A percentile compares a stretch with the other conserved stretches of the same genome.
Conservation (phyloP, 495 filamentous ascomycete genomes). For the Halenospora varia region DNA sequence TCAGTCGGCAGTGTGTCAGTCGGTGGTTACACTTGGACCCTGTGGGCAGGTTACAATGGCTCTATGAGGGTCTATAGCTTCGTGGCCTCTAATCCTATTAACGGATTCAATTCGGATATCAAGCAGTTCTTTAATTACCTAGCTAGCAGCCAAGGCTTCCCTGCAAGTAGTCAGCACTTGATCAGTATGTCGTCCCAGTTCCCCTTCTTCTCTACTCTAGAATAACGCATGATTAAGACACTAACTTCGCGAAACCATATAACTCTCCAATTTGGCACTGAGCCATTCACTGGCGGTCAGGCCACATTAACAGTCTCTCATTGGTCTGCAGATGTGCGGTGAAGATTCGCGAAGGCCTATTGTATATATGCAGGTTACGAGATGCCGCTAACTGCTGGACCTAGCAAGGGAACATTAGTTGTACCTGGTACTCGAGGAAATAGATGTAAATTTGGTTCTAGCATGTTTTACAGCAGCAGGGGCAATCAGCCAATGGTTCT, state of each 20-base stretch:
- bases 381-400: too few relatives aligned
- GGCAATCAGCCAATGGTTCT: neutral
- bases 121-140: conserved; percentile 43
- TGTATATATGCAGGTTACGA: too few relatives aligned
- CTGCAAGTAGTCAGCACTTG: conserved; percentile 37
- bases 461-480: neutral
- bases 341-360: too few relatives aligned
- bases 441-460: neutral
- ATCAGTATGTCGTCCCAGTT: conserved; percentile 38
- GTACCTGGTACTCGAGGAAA: neutral
- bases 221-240: neutral
- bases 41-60: conserved; percentile 37
- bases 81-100: conserved; percentile 30
- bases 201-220: too few relatives aligned
- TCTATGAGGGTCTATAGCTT: conserved; percentile 43
- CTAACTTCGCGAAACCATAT: neutral
- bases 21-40: conserved; percentile 28
- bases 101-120: conserved; percentile 33
- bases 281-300: neutral
- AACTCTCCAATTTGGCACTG: neutral
- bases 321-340: too few relatives aligned
- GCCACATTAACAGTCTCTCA: neutral
- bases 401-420: neutral
- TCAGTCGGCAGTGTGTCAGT: conserved; percentile 7
- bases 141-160: conserved; percentile 31